Evolutionary conservation across 1,139 yeast species (phyloP).

Genomic region (Dujonia santamariae): DNA sequence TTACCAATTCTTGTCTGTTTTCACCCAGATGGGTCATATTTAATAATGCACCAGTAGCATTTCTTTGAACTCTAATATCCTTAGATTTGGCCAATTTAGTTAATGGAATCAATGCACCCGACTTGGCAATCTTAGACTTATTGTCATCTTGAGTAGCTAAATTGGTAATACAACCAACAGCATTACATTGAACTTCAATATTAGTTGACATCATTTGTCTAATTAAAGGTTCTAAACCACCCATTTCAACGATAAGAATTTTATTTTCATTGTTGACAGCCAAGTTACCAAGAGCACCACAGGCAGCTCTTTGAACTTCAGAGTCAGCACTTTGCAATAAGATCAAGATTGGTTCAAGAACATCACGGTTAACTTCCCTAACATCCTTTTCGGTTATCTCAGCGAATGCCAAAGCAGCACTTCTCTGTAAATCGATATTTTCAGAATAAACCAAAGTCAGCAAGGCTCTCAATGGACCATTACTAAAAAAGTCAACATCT

Average conservation of each 20-base stretch:
- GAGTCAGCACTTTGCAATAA: conserved; percentile 83
- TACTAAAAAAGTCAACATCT: conserved; percentile 89
- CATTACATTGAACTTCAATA: conserved; percentile 97
- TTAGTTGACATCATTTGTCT: conserved; percentile 97
- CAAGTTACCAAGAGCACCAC: conserved; percentile 95
- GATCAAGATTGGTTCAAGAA: conserved; percentile 87
- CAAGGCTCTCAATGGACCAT: conserved; percentile 84
- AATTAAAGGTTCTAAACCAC: conserved; percentile 92
- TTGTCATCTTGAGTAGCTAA: conserved; percentile 98
- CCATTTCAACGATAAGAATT: conserved; percentile 92
- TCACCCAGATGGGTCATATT: conserved; percentile 98
- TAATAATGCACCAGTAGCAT: conserved; percentile 95
- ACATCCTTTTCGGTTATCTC: conserved; percentile 97
- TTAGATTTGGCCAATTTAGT: conserved; percentile 91
- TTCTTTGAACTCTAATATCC: conserved; percentile 94
- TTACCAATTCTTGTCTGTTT: conserved; percentile 92
- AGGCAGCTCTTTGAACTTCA: conserved; percentile 97
- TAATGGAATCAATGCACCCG: conserved; percentile 94
- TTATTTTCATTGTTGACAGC: conserved; percentile 97
- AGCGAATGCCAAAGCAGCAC: conserved; percentile 98
- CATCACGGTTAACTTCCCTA: conserved; percentile 85
- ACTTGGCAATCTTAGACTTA: conserved; percentile 90
- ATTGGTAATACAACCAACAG: conserved; percentile 97
- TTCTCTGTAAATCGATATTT: conserved; percentile 89
- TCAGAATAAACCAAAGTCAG: conserved; percentile 93